phyloP scores from a whole-genome alignment of 2,329 filamentous ascomycete species.

The Cordyceps sp. region DNA sequence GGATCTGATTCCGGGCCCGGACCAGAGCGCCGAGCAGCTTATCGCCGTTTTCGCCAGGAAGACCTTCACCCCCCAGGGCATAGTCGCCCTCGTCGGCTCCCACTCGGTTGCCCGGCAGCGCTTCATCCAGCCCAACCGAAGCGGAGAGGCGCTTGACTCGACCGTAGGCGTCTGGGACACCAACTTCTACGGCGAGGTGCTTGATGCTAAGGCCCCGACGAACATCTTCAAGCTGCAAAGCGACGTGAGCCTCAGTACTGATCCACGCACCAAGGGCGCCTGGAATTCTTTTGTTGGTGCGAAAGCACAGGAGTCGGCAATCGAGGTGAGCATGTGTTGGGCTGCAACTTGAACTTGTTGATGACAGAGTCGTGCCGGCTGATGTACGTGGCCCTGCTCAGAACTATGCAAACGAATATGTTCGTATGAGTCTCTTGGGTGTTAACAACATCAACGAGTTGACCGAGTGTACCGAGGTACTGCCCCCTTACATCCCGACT shows the following conservation, averaged over 20 bases:
- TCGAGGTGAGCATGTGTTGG: background rate
- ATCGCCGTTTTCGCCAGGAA: slow-evolving; percentile 31
- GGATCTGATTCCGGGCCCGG: slow-evolving; percentile 23
- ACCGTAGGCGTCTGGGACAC: slow-evolving; percentile 35
- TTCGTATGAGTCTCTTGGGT: slow-evolving; percentile 1
- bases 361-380: background rate
- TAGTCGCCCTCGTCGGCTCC: slow-evolving; percentile 34
- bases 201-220: slow-evolving; percentile 10
- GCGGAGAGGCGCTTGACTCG: slow-evolving; percentile 28
- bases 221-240: slow-evolving; percentile 21
- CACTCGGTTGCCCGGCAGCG: slow-evolving; percentile 31
- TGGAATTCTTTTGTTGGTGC: slow-evolving; percentile 15
- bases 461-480: slow-evolving; percentile 1
- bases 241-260: slow-evolving; percentile 19
- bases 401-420: slow-evolving; percentile 1
- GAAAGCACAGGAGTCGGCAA: background rate
- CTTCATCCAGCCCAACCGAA: slow-evolving; percentile 19
- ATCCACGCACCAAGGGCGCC: slow-evolving; percentile 15
- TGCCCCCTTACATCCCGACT: background rate
- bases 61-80: slow-evolving; percentile 28
- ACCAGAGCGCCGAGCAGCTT: slow-evolving; percentile 23
- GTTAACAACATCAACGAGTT: slow-evolving; percentile 1
- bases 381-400: background rate
- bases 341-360: background rate
- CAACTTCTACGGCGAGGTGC: slow-evolving; percentile 25